Evolutionary conservation across 768 basidiomycete genomes (phyloP), one percentile per base, ranked within the genome.

Genomic region (Rubroboletus pulcherrimus): DNA sequence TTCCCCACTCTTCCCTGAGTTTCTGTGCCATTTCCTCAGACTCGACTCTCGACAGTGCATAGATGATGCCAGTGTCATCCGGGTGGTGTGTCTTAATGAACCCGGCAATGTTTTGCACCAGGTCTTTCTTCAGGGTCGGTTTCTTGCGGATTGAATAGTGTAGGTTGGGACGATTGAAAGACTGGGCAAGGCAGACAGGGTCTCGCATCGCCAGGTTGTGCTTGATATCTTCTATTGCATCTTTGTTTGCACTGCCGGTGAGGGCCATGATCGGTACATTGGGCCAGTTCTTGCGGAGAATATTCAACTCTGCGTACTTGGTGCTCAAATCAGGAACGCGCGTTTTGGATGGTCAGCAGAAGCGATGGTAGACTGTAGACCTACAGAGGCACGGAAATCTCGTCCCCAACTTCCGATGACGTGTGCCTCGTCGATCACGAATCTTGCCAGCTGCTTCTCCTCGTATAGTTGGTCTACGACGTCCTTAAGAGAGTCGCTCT

Each of bases 351-450:
- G n/a, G 34, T 47, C 24, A 35, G 39, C 39, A 38, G 33, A 55
- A 45, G 40, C 7, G 51, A 56, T 17, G 53, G 48, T 10, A 49
- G 42, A 53, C 10, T n/a, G 29, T 14, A 37, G 44, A 69, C 86
- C 62, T 72, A 91, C 89, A 26, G 89, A 82, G n/a, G 83, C 82
- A 48, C 96, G 84, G 65, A 97, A 95, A 67, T 94, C 88, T 65
- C 94, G 85, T 7, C 96, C 97, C 97, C 97, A 98, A 21, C 86
- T 85, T 14, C 85, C 87, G 41, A 98, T 90, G 68, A 93, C 93
- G 69, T 99, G 97, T 2, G 94, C 96, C 69, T 99, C 97, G 67
- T 99, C 97, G 49, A 98, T 81, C 1, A 97, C 94, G 67, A 99
- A 96, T 33, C 96, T 77, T 14, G 92, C 93, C 39, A 99, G 68